Evolutionary conservation across 2,329 filamentous ascomycete genomes (phyloP).

Genomic region (Aureobasidium sp.): DNA sequence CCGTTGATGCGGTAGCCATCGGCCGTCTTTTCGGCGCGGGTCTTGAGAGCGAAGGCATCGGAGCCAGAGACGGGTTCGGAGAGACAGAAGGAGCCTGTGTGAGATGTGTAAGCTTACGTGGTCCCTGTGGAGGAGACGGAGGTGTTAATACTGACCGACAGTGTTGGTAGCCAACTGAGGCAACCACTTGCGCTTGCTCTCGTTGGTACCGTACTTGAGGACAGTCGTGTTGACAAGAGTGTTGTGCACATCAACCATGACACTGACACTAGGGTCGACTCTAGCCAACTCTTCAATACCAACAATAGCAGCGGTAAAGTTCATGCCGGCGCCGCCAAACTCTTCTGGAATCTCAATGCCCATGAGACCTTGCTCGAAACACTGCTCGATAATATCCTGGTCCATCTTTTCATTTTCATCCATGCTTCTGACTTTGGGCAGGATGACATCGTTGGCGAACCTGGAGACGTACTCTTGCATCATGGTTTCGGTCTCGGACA

Average conservation of each 20-base stretch:
- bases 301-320: conserved; percentile 93
- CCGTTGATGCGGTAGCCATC: conserved; percentile 82
- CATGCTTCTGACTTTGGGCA: conserved; percentile 92
- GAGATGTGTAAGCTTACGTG: not conserved
- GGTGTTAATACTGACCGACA: conserved; percentile 44
- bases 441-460: conserved; percentile 80
- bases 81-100: conserved; percentile 69
- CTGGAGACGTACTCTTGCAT: conserved; percentile 87
- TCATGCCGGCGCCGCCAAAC: conserved; percentile 95
- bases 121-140: not conserved
- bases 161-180: conserved; percentile 85
- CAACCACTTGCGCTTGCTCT: conserved; percentile 75
- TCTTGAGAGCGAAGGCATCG: conserved; percentile 91
- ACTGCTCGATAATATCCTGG: conserved; percentile 72
- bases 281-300: conserved; percentile 94
- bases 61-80: conserved; percentile 89
- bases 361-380: conserved; percentile 98
- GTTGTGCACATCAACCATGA: conserved; percentile 96
- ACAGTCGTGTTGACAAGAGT: conserved; percentile 93
- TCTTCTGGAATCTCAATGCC: conserved; percentile 95
- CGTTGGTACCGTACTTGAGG: conserved; percentile 70
- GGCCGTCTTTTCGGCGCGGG: conserved; percentile 75
- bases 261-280: conserved; percentile 92
- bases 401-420: conserved; percentile 96
- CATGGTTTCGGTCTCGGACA: conserved; percentile 80